phyloP scores from a whole-genome alignment of 2,329 filamentous ascomycete genomes.

The Aureobasidium sp. region DNA sequence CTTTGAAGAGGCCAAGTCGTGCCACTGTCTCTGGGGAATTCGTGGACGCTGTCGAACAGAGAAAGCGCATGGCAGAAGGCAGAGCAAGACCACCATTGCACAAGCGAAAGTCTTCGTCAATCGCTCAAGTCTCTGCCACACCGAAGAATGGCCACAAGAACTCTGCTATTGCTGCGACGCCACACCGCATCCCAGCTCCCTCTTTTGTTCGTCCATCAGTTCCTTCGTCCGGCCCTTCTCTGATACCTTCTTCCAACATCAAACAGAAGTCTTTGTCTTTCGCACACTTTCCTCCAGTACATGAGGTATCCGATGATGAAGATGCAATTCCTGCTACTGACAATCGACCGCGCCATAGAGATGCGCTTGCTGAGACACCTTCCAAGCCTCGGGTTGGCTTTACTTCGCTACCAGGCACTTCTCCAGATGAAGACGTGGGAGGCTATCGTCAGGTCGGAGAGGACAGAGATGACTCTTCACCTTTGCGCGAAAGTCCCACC shows the following conservation, averaged over 20 bases:
- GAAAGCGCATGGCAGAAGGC: conserved; percentile 28
- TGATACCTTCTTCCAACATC: conserved; percentile 33
- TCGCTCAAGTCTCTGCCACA: conserved; percentile 35
- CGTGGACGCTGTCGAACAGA: conserved; percentile 58
- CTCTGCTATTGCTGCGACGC: conserved; percentile 23
- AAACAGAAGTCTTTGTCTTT: conserved; percentile 20
- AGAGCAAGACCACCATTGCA: conserved; percentile 18
- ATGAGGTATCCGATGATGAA: conserved; percentile 14
- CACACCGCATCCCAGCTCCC: conserved; percentile 19
- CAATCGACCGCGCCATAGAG: conserved; percentile 12
- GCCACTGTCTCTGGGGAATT: conserved; percentile 58
- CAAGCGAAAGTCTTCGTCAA: conserved; percentile 19
- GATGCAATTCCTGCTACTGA: conserved; percentile 13
- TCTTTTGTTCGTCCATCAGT: conserved; percentile 16
- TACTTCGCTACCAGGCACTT: conserved; percentile 7
- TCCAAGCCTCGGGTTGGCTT: background rate
- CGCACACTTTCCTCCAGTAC: conserved; percentile 2
- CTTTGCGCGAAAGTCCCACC: background rate
- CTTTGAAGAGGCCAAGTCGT: conserved; percentile 68
- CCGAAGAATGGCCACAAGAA: conserved; percentile 28
- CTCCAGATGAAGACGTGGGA: conserved; percentile 15
- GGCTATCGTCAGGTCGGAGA: conserved; percentile 8
- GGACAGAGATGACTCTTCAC: conserved; percentile 5
- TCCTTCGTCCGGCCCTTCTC: conserved; percentile 22
- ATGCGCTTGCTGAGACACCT: conserved; percentile 15